Evolutionary conservation across 768 basidiomycete species (phyloP), one percentile per base, ranked within the genome.

Genomic region (Ramaria rubella): DNA sequence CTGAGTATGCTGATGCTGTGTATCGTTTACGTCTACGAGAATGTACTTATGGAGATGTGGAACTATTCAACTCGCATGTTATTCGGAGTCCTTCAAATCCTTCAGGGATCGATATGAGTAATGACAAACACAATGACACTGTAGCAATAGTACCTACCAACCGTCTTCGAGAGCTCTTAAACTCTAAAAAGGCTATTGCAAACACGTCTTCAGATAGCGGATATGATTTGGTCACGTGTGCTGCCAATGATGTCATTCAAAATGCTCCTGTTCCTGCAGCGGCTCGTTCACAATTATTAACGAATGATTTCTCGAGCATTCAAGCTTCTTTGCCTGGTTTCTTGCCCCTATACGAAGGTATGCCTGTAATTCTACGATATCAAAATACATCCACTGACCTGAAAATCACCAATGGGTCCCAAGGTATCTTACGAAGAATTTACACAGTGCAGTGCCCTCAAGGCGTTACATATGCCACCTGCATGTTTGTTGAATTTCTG

Each of bases 1-100:
- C 48, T 1, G 60, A 61, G 23, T 71, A 64, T 64, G 64, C 44
- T 5, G 59, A 49, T 36, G 64, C 67, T 0, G 61, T 68, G 36
- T 45, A 45, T 12, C 12, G 26, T 14, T 12, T 45, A 27, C 2
- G 11, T 12, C 11, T 3, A 3, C 2, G 44, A 12, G 15, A 45
- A 23, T 45, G 44, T 9, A 27, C 2, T 27, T 4, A 2, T 17
- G 3, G 8, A 3, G 44, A 45, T 24, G 43, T 45, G 2, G 26
- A 45, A 3, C 23, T 45, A 21, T 45, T 45, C 11, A 45, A 45
- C 9, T 21, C 44, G 3, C 12, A 21, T 15, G 12, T 14, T 9
- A 15, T 45, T 23, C 2, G 2, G 2, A 17, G 15, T 21, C 4
- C 2, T 5, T 9, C 2, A 19, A 45, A 45, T 45, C 44, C 11